A percentile compares a stretch with the other conserved stretches of the same genome.
phyloP scores from a whole-genome alignment of 371 early-diverging fungal species.

The Syncephalastrum contaminatum region DNA sequence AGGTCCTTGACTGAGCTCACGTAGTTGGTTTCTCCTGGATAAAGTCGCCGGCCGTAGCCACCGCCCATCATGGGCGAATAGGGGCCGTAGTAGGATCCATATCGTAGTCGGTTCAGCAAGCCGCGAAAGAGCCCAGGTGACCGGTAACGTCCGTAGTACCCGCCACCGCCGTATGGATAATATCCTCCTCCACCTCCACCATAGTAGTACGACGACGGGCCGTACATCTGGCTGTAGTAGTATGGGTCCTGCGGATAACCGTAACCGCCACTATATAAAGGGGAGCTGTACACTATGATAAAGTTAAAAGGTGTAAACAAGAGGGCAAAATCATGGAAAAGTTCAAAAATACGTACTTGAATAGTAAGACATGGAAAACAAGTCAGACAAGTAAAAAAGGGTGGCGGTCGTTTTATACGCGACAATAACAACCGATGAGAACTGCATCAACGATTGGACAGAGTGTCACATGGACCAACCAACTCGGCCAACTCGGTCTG shows the following conservation, averaged over 20 bases:
- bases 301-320: too few relatives aligned
- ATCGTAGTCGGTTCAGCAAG: slow-evolving; percentile 18
- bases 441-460: too few relatives aligned
- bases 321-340: not conserved
- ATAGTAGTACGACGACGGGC: not conserved
- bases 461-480: too few relatives aligned
- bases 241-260: slow-evolving; percentile 14
- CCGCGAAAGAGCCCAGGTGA: slow-evolving; percentile 18
- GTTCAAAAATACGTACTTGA: not conserved
- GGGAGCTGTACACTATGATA: slow-evolving; percentile 3
- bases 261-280: slow-evolving; percentile 3
- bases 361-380: slow-evolving; percentile 11
- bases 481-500: too few relatives aligned
- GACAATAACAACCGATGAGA: too few relatives aligned
- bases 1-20: slow-evolving; percentile 24
- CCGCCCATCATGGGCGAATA: slow-evolving; percentile 9
- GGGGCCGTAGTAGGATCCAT: slow-evolving; percentile 13
- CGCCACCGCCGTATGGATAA: slow-evolving; percentile 12
- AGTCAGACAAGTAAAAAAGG: slow-evolving; percentile 1
- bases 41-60: slow-evolving; percentile 9
- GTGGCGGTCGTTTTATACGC: too few relatives aligned
- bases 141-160: slow-evolving; percentile 12
- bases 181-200: slow-evolving; percentile 9
- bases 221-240: slow-evolving; percentile 11
- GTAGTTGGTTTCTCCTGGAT: slow-evolving; percentile 19